Conservation (phyloP, 192 early-diverging fungal genomes). For the Backusella westeae region DNA sequence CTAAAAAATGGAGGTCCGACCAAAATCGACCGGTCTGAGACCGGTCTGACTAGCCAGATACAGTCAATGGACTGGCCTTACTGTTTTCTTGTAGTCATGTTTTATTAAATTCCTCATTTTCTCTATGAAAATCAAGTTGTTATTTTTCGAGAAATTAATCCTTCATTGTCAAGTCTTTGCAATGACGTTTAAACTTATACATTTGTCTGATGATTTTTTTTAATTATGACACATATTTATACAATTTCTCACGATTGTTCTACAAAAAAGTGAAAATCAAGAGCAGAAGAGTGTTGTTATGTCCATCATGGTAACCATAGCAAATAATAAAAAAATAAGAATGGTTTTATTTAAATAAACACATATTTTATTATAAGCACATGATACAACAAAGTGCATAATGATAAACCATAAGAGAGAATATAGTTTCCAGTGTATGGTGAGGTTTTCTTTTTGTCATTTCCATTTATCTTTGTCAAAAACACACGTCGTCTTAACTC, state of each 20-base stretch:
- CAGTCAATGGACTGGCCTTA: background rate
- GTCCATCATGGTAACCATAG: background rate
- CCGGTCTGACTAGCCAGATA: too few species aligned
- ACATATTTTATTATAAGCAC: background rate
- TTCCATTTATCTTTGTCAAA: background rate
- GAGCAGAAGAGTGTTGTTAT: background rate
- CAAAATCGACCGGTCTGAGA: too few species aligned
- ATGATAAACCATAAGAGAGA: background rate
- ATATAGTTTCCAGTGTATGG: background rate
- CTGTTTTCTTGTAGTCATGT: background rate
- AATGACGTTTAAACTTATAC: background rate
- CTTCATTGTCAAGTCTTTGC: background rate
- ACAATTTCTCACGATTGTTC: background rate
- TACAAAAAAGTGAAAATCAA: background rate
- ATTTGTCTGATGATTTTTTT: background rate
- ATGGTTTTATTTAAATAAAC: background rate
- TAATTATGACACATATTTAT: background rate
- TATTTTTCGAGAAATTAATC: too few species aligned
- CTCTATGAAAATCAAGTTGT: too few species aligned
- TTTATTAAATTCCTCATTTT: background rate
- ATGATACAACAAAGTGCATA: background rate
- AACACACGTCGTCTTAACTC: background rate
- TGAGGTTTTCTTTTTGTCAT: background rate
- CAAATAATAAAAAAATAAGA: background rate
- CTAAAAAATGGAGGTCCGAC: too few species aligned